Evolutionary conservation across 805 yeast genomes (phyloP), one percentile per base, ranked within the genome.

Genomic region (Geotrichum ghanense): DNA sequence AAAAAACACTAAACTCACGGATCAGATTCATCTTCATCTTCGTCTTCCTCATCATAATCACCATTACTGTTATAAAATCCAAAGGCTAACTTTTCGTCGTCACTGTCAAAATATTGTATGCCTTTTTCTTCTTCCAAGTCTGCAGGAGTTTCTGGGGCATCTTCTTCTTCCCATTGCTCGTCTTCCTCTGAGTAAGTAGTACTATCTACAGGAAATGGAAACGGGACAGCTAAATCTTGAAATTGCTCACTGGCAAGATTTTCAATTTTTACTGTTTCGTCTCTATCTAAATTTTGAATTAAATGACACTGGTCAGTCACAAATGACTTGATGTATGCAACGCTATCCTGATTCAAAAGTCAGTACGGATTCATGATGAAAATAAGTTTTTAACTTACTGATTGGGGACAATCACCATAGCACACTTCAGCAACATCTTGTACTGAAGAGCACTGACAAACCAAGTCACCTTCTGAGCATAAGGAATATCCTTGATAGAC

Each of bases 31-130:
- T n/a, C n/a, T n/a, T n/a, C n/a, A n/a, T n/a, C n/a, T n/a, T n/a
- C n/a, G 42, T 53, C 53, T 39, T 53, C 55, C 19, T 49, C 43
- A 6, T 43, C 43, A 16, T 42, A 42, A 35, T 53, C 55, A 5
- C 54, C 56, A 17, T 44, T 48, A 43, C 51, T 51, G 24, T 55
- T 43, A 40, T 48, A 45, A 2, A 50, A 42, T 16, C 48, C 52
- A n/a, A 43, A 35, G 19, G 31, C 20, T 21, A 26, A 12, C 14
- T 22, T 25, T 16, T 39, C 6, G 42, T 39, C 42, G 9, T 39
- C 22, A n/a, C 21, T 22, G 24, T 39, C 22, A 21, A 20, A 22
- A 5, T 39, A 6, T 19, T 39, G 10, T 5, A 21, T 22, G 14
- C 25, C 42, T 7, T 21, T n/a, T n/a, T 39, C 42, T 7, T 12